Base-by-base conservation (phyloP, 192 early-diverging fungal species). In the Diversispora eburnea region DNA sequence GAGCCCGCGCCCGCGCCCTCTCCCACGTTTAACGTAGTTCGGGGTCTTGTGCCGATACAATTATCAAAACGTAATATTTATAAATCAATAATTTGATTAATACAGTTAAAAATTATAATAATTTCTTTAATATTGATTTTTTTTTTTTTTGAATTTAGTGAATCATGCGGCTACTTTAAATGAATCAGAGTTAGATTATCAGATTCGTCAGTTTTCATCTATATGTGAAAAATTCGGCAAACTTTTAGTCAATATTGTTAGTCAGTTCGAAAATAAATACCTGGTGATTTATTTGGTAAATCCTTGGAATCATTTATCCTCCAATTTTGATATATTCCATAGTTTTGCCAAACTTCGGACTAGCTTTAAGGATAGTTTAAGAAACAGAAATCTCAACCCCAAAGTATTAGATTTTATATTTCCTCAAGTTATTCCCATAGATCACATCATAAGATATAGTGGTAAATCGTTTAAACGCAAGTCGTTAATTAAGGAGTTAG, bases 281-380 rank as follows among this genome's bases (percentile, higher is more conserved):
- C 47, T 68, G 9, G 67, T 68, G 4, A 68, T 68, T 17, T 68
- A 68, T 42, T 49, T 68, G 8, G n/a, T 68, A 7, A 68, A 68
- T 33, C 47, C 51, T 39, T 68, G 39, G 39, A 25, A 49, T 33
- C 67, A 68, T 39, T 39, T 41, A 15, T 45, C 67, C 10, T 33
- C 67, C 12, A 33, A 54, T 68, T 54, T 51, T 41, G 67, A 68
- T 48, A 68, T 68, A n/a, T 68, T 49, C 9, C 49, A 52, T 20
- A 45, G 67, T 48, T 68, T 51, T 68, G 20, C 51, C 25, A 54
- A 49, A 17, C 10, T 68, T 68, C 20, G 52, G 4, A 41, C 22
- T 20, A 52, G 41, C 3, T 49, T 68, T n/a, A 33, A 54, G 8
- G 48, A 68, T 33, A 51, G n/a, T 20, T 25, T 66, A 10, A 66